phyloP scores from a whole-genome alignment of 208 protist species.

The Crithidia acanthocephali region DNA sequence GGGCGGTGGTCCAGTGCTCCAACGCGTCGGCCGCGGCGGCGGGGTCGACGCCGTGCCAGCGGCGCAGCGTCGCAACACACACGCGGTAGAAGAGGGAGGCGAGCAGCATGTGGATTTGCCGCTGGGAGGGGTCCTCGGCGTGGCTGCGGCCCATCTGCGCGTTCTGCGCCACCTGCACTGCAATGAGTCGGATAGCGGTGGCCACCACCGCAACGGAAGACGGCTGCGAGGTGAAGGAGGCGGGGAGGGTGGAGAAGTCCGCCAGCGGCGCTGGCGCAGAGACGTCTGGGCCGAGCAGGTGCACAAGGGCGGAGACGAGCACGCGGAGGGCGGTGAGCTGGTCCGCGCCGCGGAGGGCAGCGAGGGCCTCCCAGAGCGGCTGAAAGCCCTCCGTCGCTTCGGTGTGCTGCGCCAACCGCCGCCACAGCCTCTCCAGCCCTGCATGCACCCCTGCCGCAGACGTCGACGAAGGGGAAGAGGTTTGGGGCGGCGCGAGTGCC shows the following conservation, averaged over 20 bases:
- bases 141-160: constrained; percentile 16
- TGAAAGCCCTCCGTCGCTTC: constrained; percentile 21
- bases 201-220: constrained; percentile 26
- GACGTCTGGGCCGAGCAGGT: constrained; percentile 18
- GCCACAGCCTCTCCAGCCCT: constrained; percentile 20
- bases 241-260: background rate
- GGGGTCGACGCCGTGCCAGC: constrained; percentile 20
- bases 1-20: constrained; percentile 42
- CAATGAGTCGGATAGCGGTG: constrained; percentile 25
- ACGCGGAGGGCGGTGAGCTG: constrained; percentile 12
- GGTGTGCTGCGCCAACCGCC: constrained; percentile 18
- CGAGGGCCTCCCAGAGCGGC: constrained; percentile 34
- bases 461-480: background rate
- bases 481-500: background rate
- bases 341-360: constrained; percentile 10
- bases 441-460: background rate
- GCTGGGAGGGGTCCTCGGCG: background rate
- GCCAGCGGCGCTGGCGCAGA: background rate
- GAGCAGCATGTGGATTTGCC: constrained; percentile 12
- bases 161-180: constrained; percentile 24
- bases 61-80: constrained; percentile 30
- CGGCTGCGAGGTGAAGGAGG: background rate
- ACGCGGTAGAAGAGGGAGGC: constrained; percentile 33
- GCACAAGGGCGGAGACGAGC: constrained; percentile 22
- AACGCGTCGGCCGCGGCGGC: constrained; percentile 27